Evolutionary conservation across 495 filamentous ascomycete genomes (phyloP).

Genomic region (Penicillium manginii): DNA sequence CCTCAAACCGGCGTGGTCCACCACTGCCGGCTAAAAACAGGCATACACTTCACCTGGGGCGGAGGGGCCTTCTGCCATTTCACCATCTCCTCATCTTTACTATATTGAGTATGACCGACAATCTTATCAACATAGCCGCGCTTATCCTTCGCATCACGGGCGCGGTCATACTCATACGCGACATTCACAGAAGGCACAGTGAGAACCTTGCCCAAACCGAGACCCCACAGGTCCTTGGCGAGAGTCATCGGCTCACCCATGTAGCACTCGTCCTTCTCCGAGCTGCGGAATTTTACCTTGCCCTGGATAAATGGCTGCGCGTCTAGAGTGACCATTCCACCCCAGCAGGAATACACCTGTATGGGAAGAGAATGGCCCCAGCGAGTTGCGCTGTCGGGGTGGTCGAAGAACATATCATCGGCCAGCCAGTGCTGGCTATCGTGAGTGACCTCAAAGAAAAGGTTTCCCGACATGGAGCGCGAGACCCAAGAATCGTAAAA

Average conservation of each 20-base stretch:
- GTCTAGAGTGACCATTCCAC: background rate
- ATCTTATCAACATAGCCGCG: background rate
- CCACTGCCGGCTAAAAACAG: background rate
- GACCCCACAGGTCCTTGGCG: background rate
- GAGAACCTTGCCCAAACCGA: background rate
- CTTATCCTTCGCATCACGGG: background rate
- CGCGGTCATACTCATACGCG: background rate
- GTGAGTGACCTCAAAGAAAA: background rate
- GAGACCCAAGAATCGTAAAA: background rate
- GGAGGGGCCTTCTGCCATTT: background rate
- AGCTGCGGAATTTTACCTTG: background rate
- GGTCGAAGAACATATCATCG: background rate
- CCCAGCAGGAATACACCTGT: background rate
- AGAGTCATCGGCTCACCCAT: background rate
- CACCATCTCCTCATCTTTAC: background rate
- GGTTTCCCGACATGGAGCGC: background rate
- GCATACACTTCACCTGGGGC: background rate
- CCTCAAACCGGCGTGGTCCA: background rate
- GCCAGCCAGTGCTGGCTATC: background rate
- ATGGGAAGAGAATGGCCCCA: background rate
- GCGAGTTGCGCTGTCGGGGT: background rate
- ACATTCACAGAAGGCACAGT: background rate
- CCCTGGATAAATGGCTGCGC: background rate
- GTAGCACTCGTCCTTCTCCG: background rate
- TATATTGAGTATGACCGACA: background rate